A percentile compares a stretch with the other conserved stretches of the same genome.
phyloP scores from a whole-genome alignment of 2,329 filamentous ascomycete genomes.

The Trichoderma endophyticum region DNA sequence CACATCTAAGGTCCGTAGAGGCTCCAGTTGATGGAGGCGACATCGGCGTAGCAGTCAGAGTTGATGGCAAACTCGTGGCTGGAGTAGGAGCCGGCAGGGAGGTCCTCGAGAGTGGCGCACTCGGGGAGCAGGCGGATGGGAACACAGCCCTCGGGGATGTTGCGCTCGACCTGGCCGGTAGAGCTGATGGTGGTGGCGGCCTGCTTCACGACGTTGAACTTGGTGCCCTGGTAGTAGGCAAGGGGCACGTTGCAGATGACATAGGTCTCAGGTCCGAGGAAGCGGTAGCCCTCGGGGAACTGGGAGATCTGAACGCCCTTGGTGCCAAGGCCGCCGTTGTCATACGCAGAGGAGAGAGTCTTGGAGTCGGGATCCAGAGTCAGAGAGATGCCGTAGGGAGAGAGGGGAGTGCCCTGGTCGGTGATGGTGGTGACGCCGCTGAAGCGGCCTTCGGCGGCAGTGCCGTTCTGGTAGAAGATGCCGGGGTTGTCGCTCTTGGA shows the following conservation, averaged over 20 bases:
- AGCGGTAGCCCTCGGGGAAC: conserved; percentile 32
- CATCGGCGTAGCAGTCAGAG: conserved; percentile 39
- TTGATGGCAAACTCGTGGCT: conserved; percentile 38
- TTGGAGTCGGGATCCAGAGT: conserved; percentile 24
- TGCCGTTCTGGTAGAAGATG: conserved; percentile 49
- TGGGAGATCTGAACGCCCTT: conserved; percentile 31
- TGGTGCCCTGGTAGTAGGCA: conserved; percentile 36
- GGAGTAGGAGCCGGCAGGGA: conserved; percentile 32
- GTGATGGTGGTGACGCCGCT: conserved; percentile 33
- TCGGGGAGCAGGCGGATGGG: conserved; percentile 40
- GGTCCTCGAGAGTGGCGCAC: conserved; percentile 36
- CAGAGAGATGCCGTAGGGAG: conserved; percentile 36
- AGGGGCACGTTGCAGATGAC: conserved; percentile 41
- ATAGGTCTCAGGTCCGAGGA: conserved; percentile 34
- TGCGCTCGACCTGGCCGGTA: conserved; percentile 21
- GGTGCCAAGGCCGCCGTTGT: conserved; percentile 34
- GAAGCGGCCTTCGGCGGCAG: conserved; percentile 31
- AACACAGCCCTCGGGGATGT: conserved; percentile 39
- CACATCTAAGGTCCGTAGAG: conserved; percentile 4
- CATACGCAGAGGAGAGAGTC: conserved; percentile 28
- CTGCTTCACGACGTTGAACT: conserved; percentile 38
- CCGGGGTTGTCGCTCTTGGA: conserved; percentile 26
- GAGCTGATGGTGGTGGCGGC: conserved; percentile 26
- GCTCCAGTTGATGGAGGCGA: conserved; percentile 23
- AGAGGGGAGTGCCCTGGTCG: conserved; percentile 37